phyloP scores from a whole-genome alignment of 805 yeast species.

The Torulaspora indica region DNA sequence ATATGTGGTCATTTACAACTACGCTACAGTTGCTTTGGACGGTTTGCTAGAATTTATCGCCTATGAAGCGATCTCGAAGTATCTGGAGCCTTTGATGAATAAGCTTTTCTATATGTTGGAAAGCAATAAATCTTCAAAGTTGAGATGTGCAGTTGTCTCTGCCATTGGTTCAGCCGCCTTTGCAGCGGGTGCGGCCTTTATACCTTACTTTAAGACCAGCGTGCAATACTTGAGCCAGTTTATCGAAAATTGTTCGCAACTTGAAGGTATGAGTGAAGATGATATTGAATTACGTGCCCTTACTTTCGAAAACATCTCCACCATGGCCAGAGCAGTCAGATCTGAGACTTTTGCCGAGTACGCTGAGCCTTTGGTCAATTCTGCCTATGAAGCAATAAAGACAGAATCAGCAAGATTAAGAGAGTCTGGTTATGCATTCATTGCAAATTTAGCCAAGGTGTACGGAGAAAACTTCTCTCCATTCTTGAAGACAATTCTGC shows the following conservation, averaged over 20 bases:
- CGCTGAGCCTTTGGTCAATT: conserved; percentile 83
- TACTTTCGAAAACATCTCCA: conserved; percentile 88
- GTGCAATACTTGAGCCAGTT: conserved; percentile 78
- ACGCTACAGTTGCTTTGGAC: conserved; percentile 88
- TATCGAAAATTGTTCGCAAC: conserved; percentile 59
- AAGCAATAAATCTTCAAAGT: conserved; percentile 62
- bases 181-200: conserved; percentile 84
- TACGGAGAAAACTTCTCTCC: conserved; percentile 87
- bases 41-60: conserved; percentile 88
- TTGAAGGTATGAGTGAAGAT: conserved; percentile 79
- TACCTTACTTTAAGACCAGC: conserved; percentile 80
- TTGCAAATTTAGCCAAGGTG: conserved; percentile 90
- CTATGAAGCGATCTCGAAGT: conserved; percentile 73
- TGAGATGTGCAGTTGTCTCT: conserved; percentile 78
- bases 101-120: conserved; percentile 80
- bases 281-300: conserved; percentile 87
- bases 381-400: conserved; percentile 74
- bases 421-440: conserved; percentile 91
- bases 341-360: conserved; percentile 79
- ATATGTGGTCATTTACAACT: conserved; percentile 76
- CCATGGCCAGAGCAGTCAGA: conserved; percentile 96
- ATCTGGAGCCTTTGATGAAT: conserved; percentile 85
- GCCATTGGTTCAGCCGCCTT: conserved; percentile 97
- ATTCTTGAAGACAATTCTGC: conserved; percentile 75
- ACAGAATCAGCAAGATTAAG: conserved; percentile 80